These are phyloP conservation scores for Corynespora cassiicola DNA, from an alignment of 2,329 filamentous ascomycete species.

Conservation along the genomic window DNA sequence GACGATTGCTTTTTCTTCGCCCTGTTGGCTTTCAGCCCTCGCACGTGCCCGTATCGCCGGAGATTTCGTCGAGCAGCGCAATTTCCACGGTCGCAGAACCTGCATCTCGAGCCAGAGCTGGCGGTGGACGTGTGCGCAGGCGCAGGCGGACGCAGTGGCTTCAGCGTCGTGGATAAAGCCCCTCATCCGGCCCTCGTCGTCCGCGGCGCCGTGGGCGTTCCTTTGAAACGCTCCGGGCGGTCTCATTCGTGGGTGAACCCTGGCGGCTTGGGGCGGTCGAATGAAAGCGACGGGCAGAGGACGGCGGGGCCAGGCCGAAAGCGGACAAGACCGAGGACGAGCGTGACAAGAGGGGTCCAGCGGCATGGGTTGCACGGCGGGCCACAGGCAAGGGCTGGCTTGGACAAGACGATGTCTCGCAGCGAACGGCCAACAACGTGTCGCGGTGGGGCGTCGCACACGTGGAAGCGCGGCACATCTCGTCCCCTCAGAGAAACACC, in stretches of 20 bases:
- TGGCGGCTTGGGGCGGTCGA: slow-evolving; percentile 6
- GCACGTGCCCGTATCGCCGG: slow-evolving; percentile 17
- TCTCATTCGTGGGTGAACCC: slow-evolving; percentile 9
- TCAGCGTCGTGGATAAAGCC: neutral
- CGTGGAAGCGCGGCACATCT: slow-evolving; percentile 26
- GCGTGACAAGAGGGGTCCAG: slow-evolving; percentile 26
- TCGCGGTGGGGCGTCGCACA: slow-evolving; percentile 23
- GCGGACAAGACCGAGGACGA: slow-evolving; percentile 8
- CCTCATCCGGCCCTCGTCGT: too few relatives aligned
- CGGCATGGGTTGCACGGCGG: slow-evolving; percentile 20
- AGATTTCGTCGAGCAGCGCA: slow-evolving; percentile 14
- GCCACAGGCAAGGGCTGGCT: slow-evolving; percentile 28
- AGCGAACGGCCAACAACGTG: slow-evolving; percentile 31
- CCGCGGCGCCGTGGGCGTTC: slow-evolving; percentile 7
- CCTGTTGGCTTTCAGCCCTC: slow-evolving; percentile 13
- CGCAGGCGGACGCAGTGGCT: too few relatives aligned
- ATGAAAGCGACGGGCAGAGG: slow-evolving; percentile 15
- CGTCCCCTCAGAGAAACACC: too few relatives aligned
- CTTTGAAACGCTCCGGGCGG: slow-evolving; percentile 14
- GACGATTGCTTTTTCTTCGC: slow-evolving; percentile 15
- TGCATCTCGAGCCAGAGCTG: slow-evolving; percentile 1
- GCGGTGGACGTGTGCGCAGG: too few relatives aligned
- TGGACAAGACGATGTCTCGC: slow-evolving; percentile 39
- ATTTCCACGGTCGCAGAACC: slow-evolving; percentile 9
- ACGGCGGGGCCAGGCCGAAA: slow-evolving; percentile 20